Evolutionary conservation across 2,329 filamentous ascomycete species (phyloP).

Genomic region (Cercospora nicotianae): DNA sequence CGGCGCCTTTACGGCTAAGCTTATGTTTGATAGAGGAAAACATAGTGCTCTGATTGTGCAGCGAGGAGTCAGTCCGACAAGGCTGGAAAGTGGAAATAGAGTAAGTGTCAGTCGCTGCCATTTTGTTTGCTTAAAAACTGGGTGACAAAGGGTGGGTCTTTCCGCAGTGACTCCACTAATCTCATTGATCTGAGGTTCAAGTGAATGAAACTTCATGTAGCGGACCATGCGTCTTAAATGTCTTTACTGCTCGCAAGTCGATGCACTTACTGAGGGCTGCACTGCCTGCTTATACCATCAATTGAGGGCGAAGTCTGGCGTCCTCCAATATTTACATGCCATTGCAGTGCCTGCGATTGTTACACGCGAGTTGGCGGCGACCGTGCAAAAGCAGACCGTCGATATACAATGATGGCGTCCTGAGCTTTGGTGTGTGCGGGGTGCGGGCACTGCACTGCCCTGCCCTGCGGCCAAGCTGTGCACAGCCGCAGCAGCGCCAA

Average conservation of each 20-base stretch:
- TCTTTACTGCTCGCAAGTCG: background rate
- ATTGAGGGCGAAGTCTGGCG: too few relatives aligned
- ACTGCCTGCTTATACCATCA: background rate
- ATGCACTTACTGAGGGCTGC: background rate
- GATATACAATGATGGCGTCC: background rate
- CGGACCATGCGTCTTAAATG: background rate
- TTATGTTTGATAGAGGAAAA: constrained; percentile 29
- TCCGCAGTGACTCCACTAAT: background rate
- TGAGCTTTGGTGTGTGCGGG: background rate
- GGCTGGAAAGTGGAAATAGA: constrained; percentile 15
- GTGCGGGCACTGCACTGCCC: background rate
- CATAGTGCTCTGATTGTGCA: constrained; percentile 23
- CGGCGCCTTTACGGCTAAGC: constrained; percentile 22
- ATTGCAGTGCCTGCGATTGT: background rate
- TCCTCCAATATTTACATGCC: too few relatives aligned
- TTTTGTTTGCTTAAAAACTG: background rate
- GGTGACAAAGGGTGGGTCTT: background rate
- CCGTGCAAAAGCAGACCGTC: background rate
- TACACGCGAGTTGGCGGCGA: background rate
- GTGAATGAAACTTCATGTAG: background rate
- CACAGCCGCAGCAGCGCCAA: background rate
- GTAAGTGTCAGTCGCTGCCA: constrained; percentile 8
- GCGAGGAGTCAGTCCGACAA: constrained; percentile 24
- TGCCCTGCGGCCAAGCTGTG: too few relatives aligned
- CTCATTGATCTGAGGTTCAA: background rate